Evolutionary conservation across 352 stramenopile genomes (phyloP), one percentile per base, ranked within the genome.

Genomic region (Stramenopiles sp.): DNA sequence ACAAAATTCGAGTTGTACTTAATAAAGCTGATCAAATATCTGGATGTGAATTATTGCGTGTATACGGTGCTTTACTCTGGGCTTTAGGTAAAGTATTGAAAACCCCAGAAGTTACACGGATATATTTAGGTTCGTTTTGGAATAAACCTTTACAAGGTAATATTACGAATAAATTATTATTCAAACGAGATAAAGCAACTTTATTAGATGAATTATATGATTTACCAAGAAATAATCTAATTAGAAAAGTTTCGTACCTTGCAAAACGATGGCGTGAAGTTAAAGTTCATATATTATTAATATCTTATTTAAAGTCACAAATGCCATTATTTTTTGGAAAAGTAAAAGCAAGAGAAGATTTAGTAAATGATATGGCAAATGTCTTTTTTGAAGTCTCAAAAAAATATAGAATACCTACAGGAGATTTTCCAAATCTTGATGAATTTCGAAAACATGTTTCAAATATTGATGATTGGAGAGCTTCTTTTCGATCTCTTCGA

Each of bases 71-170:
- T 32, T n/a, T 32, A 15, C n/a, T 32, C 10, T n/a, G 26, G 10
- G n/a, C 26, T 32, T 32, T 32, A 32, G 80, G 81, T 43, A 94
- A 94, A 50, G 54, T 62, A 0, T 19, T 95, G 43, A 79, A 80
- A 47, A 91, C 73, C 7, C 80, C 83, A 1, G 84, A 97, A 53
- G 84, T 97, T 36, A 75, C 89, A 51, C 66, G 80, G 21, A 78
- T 95, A 8, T 95, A 94, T 53, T 73, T 95, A 29, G 78, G 79
- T 2, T 90, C 69, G 3, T 97, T 97, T 58, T 93, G 79, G 79
- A 65, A 86, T 40, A 59, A 94, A 51, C 61, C 63, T 15, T 53
- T 74, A 2, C 49, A 61, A 36, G 68, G 65, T 12, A 53, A 84
- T 44, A 67, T 73, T 37, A 84, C 87, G 26, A 48, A 44, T 47